Percentiles rank a stretch among this genome's conserved stretches.
These are phyloP conservation scores for Pleomassaria siparia DNA, from an alignment of 2,329 filamentous ascomycete species.

Conservation along the genomic window DNA sequence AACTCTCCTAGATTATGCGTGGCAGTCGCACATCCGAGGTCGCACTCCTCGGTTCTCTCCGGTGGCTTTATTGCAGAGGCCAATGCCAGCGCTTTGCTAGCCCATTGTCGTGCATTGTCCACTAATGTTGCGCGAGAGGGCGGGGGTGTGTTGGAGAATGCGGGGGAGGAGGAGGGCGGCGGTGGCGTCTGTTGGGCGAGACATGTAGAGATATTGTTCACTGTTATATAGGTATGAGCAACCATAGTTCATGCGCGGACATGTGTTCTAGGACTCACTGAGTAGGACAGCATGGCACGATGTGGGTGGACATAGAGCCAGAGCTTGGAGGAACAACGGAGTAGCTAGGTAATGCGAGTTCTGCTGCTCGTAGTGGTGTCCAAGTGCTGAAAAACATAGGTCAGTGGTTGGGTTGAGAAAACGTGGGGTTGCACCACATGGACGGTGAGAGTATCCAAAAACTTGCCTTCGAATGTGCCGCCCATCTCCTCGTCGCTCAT, in stretches of 20 bases:
- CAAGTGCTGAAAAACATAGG: slow-evolving; percentile 73
- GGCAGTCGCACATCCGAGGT: slow-evolving; percentile 78
- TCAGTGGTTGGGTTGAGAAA: slow-evolving; percentile 36
- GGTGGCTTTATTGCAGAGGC: slow-evolving; percentile 66
- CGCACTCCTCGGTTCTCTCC: slow-evolving; percentile 74
- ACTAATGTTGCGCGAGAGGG: slow-evolving; percentile 64
- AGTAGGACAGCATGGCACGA: slow-evolving; percentile 79
- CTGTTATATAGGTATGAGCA: slow-evolving; percentile 41
- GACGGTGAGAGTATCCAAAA: slow-evolving; percentile 11
- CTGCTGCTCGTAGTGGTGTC: slow-evolving; percentile 71
- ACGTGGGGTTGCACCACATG: slow-evolving; percentile 15
- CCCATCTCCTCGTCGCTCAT: slow-evolving; percentile 71
- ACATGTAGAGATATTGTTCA: slow-evolving; percentile 79
- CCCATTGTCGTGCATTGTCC: slow-evolving; percentile 74
- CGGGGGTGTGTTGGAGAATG: slow-evolving; percentile 39
- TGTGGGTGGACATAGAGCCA: slow-evolving; percentile 64
- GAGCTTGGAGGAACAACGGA: slow-evolving; percentile 82
- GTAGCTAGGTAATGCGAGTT: slow-evolving; percentile 79
- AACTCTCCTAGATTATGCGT: slow-evolving; percentile 88
- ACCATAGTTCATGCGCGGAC: neutral
- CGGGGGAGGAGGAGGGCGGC: slow-evolving; percentile 37
- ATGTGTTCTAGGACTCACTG: slow-evolving; percentile 56
- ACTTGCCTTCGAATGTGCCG: slow-evolving; percentile 67
- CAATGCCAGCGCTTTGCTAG: slow-evolving; percentile 71
- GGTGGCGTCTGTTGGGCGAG: slow-evolving; percentile 65